Percentiles rank a stretch among this genome's conserved stretches.
Evolutionary conservation across 176 grass and related monocot genomes (phyloP).

Genomic region (Alloteropsis semialata): DNA sequence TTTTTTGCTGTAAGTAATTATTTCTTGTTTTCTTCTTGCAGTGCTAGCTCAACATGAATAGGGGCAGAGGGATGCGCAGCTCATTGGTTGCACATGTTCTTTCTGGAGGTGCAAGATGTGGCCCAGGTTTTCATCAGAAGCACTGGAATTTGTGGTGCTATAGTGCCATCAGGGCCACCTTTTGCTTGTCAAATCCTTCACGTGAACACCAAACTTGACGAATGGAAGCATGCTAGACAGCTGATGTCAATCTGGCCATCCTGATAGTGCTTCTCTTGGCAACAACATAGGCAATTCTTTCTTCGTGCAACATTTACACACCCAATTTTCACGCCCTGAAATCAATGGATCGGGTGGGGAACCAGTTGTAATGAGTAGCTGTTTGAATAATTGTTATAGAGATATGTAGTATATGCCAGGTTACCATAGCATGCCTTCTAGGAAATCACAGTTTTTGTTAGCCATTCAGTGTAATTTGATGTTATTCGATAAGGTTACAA

Average conservation of each 20-base stretch:
- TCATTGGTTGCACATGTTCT: constrained; percentile 3
- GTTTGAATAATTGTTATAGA: constrained; percentile 39
- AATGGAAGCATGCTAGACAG: background rate
- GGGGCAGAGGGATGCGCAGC: background rate
- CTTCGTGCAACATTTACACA: background rate
- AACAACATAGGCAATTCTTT: constrained; percentile 37
- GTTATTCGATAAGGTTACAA: constrained; percentile 16
- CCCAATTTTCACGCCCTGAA: background rate
- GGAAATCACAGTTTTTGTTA: constrained; percentile 26
- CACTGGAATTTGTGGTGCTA: background rate
- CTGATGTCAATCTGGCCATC: background rate
- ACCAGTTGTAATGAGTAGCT: constrained; percentile 20
- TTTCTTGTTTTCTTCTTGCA: constrained; percentile 16
- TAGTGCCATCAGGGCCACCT: background rate
- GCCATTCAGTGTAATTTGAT: constrained; percentile 27
- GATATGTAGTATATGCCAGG: constrained; percentile 44
- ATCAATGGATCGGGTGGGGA: constrained; percentile 14
- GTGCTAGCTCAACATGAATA: constrained; percentile 49
- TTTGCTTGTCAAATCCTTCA: constrained; percentile 3
- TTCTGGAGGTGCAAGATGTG: background rate
- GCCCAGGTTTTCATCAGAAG: background rate
- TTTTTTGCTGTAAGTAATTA: background rate
- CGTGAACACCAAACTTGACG: background rate
- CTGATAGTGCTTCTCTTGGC: background rate
- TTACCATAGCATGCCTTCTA: constrained; percentile 28